phyloP scores from a whole-genome alignment of 805 yeast genomes.

The Huiozyma sinensis region DNA sequence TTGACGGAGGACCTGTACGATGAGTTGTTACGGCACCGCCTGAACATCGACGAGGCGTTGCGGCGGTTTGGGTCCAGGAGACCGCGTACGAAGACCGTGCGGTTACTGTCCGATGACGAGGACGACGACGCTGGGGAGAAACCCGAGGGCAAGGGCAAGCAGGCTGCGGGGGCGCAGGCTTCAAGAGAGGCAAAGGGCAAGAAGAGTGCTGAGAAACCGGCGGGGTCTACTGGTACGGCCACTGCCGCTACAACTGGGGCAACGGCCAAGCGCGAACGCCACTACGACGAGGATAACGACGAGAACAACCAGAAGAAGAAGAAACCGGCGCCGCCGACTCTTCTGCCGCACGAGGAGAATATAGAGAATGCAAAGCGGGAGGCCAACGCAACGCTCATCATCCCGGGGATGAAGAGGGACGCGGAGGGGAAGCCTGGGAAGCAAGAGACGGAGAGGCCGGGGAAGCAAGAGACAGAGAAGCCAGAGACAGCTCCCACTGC shows the following conservation, averaged over 20 bases:
- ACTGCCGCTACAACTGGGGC: constrained; percentile 2
- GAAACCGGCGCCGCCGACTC: constrained; percentile 28
- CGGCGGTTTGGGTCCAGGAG: constrained; percentile 28
- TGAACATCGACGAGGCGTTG: constrained; percentile 29
- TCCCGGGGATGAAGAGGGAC: constrained; percentile 20
- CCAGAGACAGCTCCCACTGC: not conserved
- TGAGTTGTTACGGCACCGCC: constrained; percentile 26
- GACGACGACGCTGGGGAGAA: constrained; percentile 9
- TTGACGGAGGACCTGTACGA: constrained; percentile 30
- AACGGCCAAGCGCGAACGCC: constrained; percentile 5
- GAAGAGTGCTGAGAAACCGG: not conserved
- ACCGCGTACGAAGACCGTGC: constrained; percentile 24
- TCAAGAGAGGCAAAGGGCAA: not conserved
- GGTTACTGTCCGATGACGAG: constrained; percentile 23
- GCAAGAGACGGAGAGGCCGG: constrained; percentile 1
- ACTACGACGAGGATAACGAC: constrained; percentile 1
- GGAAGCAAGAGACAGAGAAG: not conserved
- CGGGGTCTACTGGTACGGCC: not conserved
- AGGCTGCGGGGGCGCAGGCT: not conserved
- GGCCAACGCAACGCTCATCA: constrained; percentile 22
- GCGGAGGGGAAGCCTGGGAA: no score
- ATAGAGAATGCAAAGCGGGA: constrained; percentile 25
- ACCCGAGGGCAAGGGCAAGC: constrained; percentile 2
- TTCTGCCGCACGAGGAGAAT: constrained; percentile 22
- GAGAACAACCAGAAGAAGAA: constrained; percentile 15